A percentile compares a stretch with the other conserved stretches of the same genome.
Conservation (phyloP, 129 eudicot species). For the Gnaphalium uliginosum region DNA sequence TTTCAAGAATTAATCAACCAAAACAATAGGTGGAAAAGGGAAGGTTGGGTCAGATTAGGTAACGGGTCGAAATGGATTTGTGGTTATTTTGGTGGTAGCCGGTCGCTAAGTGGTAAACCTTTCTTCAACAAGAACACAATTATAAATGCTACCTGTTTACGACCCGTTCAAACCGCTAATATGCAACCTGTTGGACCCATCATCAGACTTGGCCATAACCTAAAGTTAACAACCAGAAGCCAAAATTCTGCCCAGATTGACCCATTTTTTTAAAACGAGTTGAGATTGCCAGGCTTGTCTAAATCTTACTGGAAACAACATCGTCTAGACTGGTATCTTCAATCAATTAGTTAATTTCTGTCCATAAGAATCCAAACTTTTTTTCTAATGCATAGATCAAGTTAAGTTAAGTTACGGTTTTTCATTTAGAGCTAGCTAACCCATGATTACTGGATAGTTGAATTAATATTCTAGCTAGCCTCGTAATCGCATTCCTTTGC, state of each 20-base stretch:
- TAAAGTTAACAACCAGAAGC: too few species aligned
- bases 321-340: background rate
- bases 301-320: background rate
- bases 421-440: background rate
- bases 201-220: too few species aligned
- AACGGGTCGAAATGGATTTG: background rate
- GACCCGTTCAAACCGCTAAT: background rate
- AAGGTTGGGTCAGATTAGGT: background rate
- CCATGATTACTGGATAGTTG: background rate
- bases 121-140: background rate
- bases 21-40: too few species aligned
- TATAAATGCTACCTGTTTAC: too few species aligned
- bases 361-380: background rate
- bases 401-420: background rate
- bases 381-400: background rate
- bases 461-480: too few species aligned
- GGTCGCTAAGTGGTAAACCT: background rate
- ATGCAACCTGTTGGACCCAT: background rate
- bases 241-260: too few species aligned
- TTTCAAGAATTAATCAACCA: slow-evolving; percentile 35
- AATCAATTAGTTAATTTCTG: too few species aligned
- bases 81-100: background rate
- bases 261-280: background rate
- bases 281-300: background rate
- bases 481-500: background rate